Evolutionary conservation across 805 yeast genomes (phyloP).

Genomic region (Myxozyma sirexii): DNA sequence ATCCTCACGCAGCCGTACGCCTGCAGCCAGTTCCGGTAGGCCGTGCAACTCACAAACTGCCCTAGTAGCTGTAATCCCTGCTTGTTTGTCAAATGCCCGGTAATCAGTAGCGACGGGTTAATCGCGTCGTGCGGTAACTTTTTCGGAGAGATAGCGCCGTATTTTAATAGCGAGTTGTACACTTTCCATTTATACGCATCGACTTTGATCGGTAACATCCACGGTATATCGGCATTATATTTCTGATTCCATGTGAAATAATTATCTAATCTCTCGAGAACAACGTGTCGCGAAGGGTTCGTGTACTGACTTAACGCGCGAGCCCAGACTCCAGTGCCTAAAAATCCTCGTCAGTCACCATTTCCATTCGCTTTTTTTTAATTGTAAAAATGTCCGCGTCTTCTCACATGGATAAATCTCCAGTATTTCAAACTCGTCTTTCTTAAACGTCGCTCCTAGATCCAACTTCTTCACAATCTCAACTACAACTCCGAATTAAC

Average conservation of each 20-base stretch:
- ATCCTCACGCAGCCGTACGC: constrained; percentile 73
- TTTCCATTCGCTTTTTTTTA: not conserved
- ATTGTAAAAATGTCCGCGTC: too few species aligned
- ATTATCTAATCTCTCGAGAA: constrained; percentile 57
- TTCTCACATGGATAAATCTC: constrained; percentile 19
- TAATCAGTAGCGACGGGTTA: constrained; percentile 57
- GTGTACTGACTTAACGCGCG: constrained; percentile 61
- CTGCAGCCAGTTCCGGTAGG: constrained; percentile 72
- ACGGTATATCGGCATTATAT: constrained; percentile 19
- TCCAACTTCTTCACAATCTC: constrained; percentile 13
- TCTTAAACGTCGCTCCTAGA: constrained; percentile 4
- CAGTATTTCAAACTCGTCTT: constrained; percentile 14
- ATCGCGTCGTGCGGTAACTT: constrained; percentile 46
- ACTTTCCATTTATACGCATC: constrained; percentile 75
- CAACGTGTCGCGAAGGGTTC: constrained; percentile 63
- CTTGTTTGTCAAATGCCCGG: constrained; percentile 60
- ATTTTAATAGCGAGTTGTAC: constrained; percentile 51
- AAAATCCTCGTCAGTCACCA: not conserved
- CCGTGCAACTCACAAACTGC: constrained; percentile 74
- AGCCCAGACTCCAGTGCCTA: constrained; percentile 61
- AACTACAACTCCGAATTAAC: not conserved
- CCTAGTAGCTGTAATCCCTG: constrained; percentile 70
- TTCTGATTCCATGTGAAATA: constrained; percentile 37
- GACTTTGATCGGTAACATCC: constrained; percentile 38
- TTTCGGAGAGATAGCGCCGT: constrained; percentile 50